Conservation (phyloP, 306 rosid species). For the Dalbergia oliveri region DNA sequence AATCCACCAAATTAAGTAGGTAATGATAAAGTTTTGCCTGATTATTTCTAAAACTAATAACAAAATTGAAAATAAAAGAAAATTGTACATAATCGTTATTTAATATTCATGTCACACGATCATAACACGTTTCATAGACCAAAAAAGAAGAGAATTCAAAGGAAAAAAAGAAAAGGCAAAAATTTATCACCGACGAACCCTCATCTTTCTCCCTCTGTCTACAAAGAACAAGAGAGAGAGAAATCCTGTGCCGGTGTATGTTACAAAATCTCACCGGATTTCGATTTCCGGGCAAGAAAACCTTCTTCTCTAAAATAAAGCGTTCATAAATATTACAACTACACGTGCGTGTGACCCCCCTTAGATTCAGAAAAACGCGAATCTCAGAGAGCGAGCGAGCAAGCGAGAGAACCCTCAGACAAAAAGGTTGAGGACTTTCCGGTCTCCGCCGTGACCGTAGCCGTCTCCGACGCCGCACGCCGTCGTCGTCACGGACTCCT, state of each 20-base stretch:
- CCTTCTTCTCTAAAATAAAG: conserved; percentile 32
- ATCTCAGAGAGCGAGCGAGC: conserved; percentile 9
- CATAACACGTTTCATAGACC: conserved; percentile 26
- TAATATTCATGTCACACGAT: conserved; percentile 58
- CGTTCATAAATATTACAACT: conserved; percentile 33
- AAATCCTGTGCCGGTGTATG: conserved; percentile 72
- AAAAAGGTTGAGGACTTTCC: conserved; percentile 81
- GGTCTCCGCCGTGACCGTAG: conserved; percentile 47
- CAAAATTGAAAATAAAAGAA: background rate
- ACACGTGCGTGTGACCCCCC: conserved; percentile 43
- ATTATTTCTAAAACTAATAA: too few species aligned
- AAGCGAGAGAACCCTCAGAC: conserved; percentile 46
- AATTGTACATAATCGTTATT: conserved; percentile 7
- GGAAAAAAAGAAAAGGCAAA: background rate
- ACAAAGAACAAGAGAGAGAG: conserved; percentile 52
- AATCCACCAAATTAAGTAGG: too few species aligned
- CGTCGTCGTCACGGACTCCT: conserved; percentile 82
- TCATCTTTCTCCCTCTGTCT: conserved; percentile 71
- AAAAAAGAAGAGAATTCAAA: too few species aligned
- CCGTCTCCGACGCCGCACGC: conserved; percentile 61
- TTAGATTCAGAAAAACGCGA: conserved; percentile 53
- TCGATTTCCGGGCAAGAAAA: conserved; percentile 51
- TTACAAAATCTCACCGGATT: conserved; percentile 78
- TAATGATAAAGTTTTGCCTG: too few species aligned
- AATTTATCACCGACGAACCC: conserved; percentile 66